phyloP scores from a whole-genome alignment of 2,329 filamentous ascomycete species.

The Curvularia lunata region DNA sequence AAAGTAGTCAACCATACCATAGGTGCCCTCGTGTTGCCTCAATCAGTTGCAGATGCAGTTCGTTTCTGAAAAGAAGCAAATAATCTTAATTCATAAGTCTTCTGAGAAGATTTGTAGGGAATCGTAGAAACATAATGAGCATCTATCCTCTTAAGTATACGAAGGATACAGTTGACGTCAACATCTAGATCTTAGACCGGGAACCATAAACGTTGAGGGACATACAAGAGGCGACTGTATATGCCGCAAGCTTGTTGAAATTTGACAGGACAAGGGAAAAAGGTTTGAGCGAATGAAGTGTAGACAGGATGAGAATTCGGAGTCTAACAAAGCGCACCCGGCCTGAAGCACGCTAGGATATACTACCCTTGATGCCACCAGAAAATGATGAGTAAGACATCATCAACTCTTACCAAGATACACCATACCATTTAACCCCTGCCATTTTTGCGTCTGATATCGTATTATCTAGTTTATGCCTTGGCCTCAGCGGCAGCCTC shows the following conservation, averaged over 20 bases:
- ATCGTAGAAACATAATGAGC: conserved; percentile 12
- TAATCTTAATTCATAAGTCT: conserved; percentile 27
- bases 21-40: not conserved
- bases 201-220: conserved; percentile 26
- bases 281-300: conserved; percentile 19
- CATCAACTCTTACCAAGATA: conserved; percentile 42
- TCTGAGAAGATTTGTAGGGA: conserved; percentile 26
- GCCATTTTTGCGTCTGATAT: conserved; percentile 43
- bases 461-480: conserved; percentile 47
- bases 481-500: conserved; percentile 67
- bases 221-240: conserved; percentile 26
- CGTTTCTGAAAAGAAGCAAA: not conserved
- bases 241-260: conserved; percentile 12
- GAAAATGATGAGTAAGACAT: conserved; percentile 40
- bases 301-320: conserved; percentile 48
- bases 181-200: conserved; percentile 26
- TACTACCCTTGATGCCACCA: conserved; percentile 38
- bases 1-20: not conserved
- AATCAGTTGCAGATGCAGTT: no score
- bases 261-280: conserved; percentile 13
- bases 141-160: conserved; percentile 4
- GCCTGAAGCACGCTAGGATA: conserved; percentile 42
- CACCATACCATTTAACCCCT: conserved; percentile 40
- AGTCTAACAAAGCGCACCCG: conserved; percentile 47
- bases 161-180: conserved; percentile 10